Conservation (phyloP, 805 yeast species). For the Saccharomycopsis selenospora region DNA sequence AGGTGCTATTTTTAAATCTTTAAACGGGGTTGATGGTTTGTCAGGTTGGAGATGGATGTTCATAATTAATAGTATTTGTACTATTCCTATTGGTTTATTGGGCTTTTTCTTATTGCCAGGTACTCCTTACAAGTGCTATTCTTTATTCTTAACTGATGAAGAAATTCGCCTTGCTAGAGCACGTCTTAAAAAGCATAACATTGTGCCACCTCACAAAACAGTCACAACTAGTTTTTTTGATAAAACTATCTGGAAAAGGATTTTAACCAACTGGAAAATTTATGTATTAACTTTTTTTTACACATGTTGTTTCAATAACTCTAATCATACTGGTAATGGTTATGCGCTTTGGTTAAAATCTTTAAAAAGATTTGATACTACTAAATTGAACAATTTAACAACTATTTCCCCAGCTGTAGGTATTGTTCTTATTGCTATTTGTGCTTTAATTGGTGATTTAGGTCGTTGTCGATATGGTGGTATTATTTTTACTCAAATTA, state of each 20-base stretch:
- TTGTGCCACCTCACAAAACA: constrained; percentile 25
- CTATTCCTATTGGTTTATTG: constrained; percentile 45
- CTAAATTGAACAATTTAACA: constrained; percentile 40
- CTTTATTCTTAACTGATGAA: constrained; percentile 46
- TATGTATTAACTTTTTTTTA: constrained; percentile 47
- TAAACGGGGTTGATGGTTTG: constrained; percentile 46
- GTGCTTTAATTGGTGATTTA: constrained; percentile 37
- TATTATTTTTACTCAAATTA: constrained; percentile 42
- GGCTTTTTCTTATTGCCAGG: constrained; percentile 44
- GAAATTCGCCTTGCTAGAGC: constrained; percentile 47
- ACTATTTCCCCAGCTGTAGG: constrained; percentile 53
- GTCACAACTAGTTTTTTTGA: constrained; percentile 32
- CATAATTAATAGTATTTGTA: constrained; percentile 55
- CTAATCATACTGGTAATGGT: constrained; percentile 45
- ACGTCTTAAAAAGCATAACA: constrained; percentile 33
- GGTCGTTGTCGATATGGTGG: constrained; percentile 49
- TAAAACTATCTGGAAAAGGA: constrained; percentile 42
- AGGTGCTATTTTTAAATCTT: constrained; percentile 41
- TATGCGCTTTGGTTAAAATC: constrained; percentile 46
- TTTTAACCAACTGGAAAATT: constrained; percentile 51
- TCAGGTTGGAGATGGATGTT: constrained; percentile 72
- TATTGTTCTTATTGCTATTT: constrained; percentile 28
- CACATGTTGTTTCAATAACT: constrained; percentile 51
- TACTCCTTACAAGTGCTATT: constrained; percentile 55
- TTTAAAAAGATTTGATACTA: constrained; percentile 32